Percentiles rank a stretch among this genome's conserved stretches.
Evolutionary conservation across 306 rosid species (phyloP).

Genomic region (Castanea sativa): DNA sequence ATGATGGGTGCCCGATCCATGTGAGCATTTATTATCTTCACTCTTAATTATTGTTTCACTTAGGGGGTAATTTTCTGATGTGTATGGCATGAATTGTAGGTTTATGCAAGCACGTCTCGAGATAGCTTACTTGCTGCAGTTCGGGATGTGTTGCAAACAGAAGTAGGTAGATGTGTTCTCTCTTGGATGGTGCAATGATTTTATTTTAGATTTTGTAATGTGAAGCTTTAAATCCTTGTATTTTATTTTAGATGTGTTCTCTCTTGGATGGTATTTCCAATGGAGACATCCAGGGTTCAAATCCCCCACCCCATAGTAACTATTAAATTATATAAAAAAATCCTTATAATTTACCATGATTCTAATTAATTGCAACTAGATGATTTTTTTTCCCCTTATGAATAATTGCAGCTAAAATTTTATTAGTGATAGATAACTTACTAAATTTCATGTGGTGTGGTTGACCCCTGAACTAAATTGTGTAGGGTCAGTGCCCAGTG

Average conservation of each 20-base stretch:
- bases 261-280: too few relatives aligned
- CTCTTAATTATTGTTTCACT: constrained; percentile 14
- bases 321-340: too few relatives aligned
- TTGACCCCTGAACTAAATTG: constrained; percentile 38
- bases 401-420: not conserved
- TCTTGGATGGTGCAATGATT: constrained; percentile 31
- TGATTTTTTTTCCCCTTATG: too few relatives aligned
- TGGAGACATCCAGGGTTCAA: too few relatives aligned
- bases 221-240: not conserved
- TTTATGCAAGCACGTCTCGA: constrained; percentile 97
- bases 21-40: constrained; percentile 49
- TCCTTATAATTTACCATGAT: not conserved
- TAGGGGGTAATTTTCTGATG: constrained; percentile 37
- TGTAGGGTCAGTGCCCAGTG: constrained; percentile 88
- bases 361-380: not conserved
- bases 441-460: constrained; percentile 20
- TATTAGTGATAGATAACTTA: constrained; percentile 6
- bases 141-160: constrained; percentile 89
- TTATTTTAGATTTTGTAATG: constrained; percentile 14
- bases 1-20: constrained; percentile 94
- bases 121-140: constrained; percentile 96
- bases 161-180: constrained; percentile 77
- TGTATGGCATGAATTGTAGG: constrained; percentile 51
- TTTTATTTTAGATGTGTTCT: too few relatives aligned
- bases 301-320: too few relatives aligned